phyloP scores from a whole-genome alignment of 306 rosid genomes.

The Gynostemma pentaphyllum region DNA sequence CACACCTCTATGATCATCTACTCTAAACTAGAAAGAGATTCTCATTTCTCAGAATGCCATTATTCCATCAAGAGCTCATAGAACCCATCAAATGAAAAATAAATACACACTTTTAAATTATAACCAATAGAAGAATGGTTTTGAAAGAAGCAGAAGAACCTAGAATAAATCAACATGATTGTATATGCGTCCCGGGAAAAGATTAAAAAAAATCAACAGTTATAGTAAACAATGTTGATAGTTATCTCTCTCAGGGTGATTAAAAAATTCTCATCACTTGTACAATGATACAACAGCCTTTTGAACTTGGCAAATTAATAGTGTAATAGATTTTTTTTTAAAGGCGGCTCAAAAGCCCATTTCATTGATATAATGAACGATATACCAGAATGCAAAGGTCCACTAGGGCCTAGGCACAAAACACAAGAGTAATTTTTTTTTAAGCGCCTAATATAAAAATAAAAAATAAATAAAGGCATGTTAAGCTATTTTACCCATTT shows the following conservation, averaged over 20 bases:
- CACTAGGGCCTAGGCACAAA: no score
- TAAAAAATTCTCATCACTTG: not conserved
- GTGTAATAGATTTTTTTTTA: not conserved
- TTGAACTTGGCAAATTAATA: not conserved
- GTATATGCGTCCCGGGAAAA: not conserved
- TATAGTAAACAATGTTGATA: not conserved
- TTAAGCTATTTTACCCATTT: no score
- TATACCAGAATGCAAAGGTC: no score
- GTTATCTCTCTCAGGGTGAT: not conserved
- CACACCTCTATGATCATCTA: not conserved
- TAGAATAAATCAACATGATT: not conserved
- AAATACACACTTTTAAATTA: not conserved
- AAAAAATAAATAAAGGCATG: no score
- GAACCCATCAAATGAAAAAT: not conserved
- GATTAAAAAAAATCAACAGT: not conserved
- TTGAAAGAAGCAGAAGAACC: not conserved
- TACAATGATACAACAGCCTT: not conserved
- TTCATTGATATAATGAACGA: no score
- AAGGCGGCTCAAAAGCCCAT: no score
- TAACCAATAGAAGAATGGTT: not conserved
- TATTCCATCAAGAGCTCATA: not conserved
- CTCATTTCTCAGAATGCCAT: not conserved
- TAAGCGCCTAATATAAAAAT: no score
- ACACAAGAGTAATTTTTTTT: no score
- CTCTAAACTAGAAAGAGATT: not conserved